Conservation (phyloP, 768 basidiomycete genomes). For the Mycena epipterygia region DNA sequence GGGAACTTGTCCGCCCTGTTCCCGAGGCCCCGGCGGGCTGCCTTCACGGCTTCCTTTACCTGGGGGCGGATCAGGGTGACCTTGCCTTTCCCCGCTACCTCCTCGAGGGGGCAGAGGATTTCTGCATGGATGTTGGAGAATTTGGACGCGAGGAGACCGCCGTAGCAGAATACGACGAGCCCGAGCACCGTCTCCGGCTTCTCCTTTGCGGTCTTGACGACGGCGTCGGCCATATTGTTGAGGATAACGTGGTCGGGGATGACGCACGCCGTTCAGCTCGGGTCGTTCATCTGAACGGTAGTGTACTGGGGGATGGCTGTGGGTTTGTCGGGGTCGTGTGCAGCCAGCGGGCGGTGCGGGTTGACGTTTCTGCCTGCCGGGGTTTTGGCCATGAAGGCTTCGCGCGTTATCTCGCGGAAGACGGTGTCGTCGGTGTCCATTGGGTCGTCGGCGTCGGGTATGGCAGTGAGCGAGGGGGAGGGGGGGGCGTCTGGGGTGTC, state of each 20-base stretch:
- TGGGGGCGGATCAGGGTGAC: not conserved
- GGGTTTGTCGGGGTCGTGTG: not conserved
- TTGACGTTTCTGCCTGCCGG: not conserved
- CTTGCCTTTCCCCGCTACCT: not conserved
- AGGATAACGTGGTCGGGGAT: constrained; percentile 5
- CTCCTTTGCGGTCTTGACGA: too few species aligned
- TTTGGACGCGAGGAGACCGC: not conserved
- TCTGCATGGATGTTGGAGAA: not conserved
- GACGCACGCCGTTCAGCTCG: not conserved
- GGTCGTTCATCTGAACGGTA: not conserved
- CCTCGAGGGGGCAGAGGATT: not conserved
- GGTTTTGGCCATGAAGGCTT: not conserved
- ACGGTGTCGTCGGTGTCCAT: not conserved
- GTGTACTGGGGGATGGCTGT: not conserved
- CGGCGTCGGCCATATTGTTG: not conserved
- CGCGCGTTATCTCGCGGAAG: not conserved
- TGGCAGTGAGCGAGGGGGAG: not conserved
- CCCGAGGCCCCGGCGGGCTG: not conserved
- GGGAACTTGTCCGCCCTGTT: not conserved
- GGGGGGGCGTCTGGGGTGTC: not conserved
- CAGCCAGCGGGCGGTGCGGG: not conserved
- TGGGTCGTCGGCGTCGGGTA: not conserved
- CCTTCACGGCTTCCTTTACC: not conserved
- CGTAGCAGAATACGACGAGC: not conserved
- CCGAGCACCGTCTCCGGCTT: not conserved